Percentiles rank a stretch among this genome's conserved stretches.
These are phyloP conservation scores for Nigrograna mackinnonii DNA, from an alignment of 2,329 filamentous ascomycete species.

Conservation along the genomic window DNA sequence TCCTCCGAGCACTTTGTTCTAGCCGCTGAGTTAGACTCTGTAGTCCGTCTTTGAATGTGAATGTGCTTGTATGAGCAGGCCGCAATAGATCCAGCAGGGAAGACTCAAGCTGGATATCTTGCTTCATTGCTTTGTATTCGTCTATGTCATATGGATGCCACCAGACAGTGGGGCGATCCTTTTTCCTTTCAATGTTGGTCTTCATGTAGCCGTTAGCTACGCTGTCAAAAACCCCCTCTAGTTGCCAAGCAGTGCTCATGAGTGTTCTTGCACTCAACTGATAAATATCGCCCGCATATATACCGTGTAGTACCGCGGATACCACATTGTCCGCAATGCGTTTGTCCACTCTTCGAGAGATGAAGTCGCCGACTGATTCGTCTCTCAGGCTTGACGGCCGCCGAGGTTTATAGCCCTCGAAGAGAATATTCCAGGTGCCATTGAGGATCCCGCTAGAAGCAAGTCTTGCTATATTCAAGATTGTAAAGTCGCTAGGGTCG, in stretches of 20 bases:
- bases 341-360: constrained; percentile 59
- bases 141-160: constrained; percentile 26
- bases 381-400: constrained; percentile 54
- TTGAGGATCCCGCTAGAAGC: constrained; percentile 62
- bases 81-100: neutral
- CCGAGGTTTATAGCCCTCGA: constrained; percentile 39
- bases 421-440: constrained; percentile 43
- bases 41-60: constrained; percentile 49
- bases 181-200: constrained; percentile 17
- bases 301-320: constrained; percentile 80
- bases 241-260: constrained; percentile 54
- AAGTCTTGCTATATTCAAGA: constrained; percentile 33
- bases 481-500: constrained; percentile 6
- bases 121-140: constrained; percentile 28
- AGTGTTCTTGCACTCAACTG: constrained; percentile 74
- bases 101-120: constrained; percentile 37
- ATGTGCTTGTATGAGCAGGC: constrained; percentile 35
- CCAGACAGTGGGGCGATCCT: constrained; percentile 6
- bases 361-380: constrained; percentile 72
- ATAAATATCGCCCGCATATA: constrained; percentile 88
- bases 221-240: constrained; percentile 50
- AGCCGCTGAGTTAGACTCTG: constrained; percentile 43
- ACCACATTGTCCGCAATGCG: constrained; percentile 70
- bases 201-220: constrained; percentile 22
- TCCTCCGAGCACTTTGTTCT: constrained; percentile 37